A percentile compares a stretch with the other conserved stretches of the same genome.
Evolutionary conservation across 768 basidiomycete genomes (phyloP).

Genomic region (Boletus pseudo-olivaceus): DNA sequence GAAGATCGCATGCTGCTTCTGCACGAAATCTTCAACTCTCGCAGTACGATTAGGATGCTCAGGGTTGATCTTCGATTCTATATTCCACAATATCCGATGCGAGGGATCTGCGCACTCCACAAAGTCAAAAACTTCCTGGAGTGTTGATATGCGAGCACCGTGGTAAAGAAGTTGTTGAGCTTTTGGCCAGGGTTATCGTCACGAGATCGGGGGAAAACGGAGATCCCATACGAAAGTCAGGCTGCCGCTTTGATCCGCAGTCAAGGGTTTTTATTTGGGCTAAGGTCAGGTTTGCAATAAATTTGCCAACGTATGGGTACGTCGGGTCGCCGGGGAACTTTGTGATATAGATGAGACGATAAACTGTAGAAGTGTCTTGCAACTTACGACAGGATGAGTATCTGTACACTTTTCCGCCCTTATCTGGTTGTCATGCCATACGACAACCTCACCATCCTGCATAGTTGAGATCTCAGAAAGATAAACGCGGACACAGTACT

Average conservation of each 20-base stretch:
- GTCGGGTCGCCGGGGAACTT: constrained; percentile 56
- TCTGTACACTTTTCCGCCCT: constrained; percentile 62
- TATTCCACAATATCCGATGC: constrained; percentile 64
- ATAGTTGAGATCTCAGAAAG: constrained; percentile 3
- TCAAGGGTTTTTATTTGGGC: constrained; percentile 78
- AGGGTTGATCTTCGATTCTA: constrained; percentile 74
- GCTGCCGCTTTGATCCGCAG: constrained; percentile 67
- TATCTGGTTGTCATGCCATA: constrained; percentile 79
- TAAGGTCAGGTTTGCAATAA: constrained; percentile 71
- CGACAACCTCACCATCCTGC: constrained; percentile 72
- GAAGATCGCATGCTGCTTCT: constrained; percentile 57
- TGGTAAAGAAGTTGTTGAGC: constrained; percentile 65
- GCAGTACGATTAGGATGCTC: constrained; percentile 48
- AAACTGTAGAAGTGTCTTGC: neutral
- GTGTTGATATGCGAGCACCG: constrained; percentile 66
- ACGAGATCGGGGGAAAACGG: neutral
- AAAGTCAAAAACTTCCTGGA: constrained; percentile 73
- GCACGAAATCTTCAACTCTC: constrained; percentile 57
- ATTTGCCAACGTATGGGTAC: constrained; percentile 77
- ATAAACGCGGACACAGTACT: constrained; percentile 3
- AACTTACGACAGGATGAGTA: constrained; percentile 57
- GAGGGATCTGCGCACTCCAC: constrained; percentile 67
- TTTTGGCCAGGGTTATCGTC: constrained; percentile 23
- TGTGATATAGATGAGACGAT: constrained; percentile 4
- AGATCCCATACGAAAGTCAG: constrained; percentile 51